Evolutionary conservation across 352 stramenopile genomes (phyloP).

Genomic region (Phytophthora colocasiae): DNA sequence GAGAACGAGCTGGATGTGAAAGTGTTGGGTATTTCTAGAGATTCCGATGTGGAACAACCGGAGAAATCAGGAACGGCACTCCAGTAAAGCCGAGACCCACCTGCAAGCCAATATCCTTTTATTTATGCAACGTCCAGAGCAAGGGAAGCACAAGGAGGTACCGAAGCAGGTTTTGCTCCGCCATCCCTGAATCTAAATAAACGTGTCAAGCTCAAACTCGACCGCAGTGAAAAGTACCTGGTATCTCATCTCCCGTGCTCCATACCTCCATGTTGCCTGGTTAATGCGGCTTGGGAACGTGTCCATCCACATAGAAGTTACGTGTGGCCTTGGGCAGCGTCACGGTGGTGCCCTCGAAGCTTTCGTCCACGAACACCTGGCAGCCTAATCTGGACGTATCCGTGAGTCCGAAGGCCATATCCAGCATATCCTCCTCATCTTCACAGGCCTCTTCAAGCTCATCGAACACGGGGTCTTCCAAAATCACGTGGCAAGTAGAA

Average conservation of each 20-base stretch:
- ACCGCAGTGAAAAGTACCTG: conserved; percentile 8
- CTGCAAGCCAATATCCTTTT: conserved; percentile 35
- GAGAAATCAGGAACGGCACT: conserved; percentile 11
- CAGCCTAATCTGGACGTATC: conserved; percentile 94
- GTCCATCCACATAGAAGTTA: conserved; percentile 99
- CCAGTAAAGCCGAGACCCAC: not conserved
- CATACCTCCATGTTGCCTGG: not conserved
- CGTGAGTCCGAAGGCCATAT: conserved; percentile 98
- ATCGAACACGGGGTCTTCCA: conserved; percentile 94
- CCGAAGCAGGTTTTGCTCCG: conserved; percentile 8
- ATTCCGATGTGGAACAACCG: conserved; percentile 5
- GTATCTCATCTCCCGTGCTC: conserved; percentile 10
- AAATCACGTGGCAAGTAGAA: conserved; percentile 98
- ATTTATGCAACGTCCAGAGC: conserved; percentile 41
- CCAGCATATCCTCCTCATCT: conserved; percentile 99
- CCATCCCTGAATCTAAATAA: conserved; percentile 42
- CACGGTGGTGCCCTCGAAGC: conserved; percentile 92
- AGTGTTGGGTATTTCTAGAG: not conserved
- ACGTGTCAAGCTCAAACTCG: conserved; percentile 21
- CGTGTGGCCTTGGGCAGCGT: conserved; percentile 95
- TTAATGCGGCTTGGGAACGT: conserved; percentile 97
- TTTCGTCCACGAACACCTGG: conserved; percentile 90
- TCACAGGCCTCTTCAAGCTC: conserved; percentile 91
- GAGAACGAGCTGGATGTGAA: conserved; percentile 28
- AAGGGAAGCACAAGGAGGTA: conserved; percentile 10